These are phyloP conservation scores for Corymbia calophylla DNA, from an alignment of 441 rosid species.

Conservation along the genomic window DNA sequence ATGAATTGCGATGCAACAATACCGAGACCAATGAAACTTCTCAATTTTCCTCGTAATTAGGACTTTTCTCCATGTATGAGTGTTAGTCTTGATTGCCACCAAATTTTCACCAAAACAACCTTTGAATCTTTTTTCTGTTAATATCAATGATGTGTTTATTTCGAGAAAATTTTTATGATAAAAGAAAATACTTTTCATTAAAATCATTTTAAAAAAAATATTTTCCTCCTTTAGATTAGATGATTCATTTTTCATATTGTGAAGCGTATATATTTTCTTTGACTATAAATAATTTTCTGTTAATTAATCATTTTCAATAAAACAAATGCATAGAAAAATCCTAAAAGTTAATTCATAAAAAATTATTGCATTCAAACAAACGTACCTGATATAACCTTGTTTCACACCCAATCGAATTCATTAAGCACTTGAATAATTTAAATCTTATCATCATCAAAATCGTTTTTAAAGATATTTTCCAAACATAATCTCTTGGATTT, in stretches of 20 bases:
- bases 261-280: neutral
- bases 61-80: neutral
- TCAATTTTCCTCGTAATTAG: rapidly evolving
- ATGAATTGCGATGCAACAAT: neutral
- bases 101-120: neutral
- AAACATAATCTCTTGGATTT: neutral
- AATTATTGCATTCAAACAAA: neutral
- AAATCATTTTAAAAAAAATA: neutral
- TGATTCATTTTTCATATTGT: neutral
- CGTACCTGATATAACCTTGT: neutral
- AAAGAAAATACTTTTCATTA: neutral
- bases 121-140: neutral
- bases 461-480: neutral
- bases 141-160: rapidly evolving
- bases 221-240: neutral
- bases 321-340: neutral
- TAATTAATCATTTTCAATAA: neutral
- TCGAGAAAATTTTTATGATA: rapidly evolving
- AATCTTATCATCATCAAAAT: neutral
- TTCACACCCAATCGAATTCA: neutral
- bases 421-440: neutral
- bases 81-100: neutral
- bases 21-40: rapidly evolving
- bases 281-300: neutral
- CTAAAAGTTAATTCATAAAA: neutral